Evolutionary conservation across 768 basidiomycete species (phyloP).

Genomic region (Mycena indigotica): DNA sequence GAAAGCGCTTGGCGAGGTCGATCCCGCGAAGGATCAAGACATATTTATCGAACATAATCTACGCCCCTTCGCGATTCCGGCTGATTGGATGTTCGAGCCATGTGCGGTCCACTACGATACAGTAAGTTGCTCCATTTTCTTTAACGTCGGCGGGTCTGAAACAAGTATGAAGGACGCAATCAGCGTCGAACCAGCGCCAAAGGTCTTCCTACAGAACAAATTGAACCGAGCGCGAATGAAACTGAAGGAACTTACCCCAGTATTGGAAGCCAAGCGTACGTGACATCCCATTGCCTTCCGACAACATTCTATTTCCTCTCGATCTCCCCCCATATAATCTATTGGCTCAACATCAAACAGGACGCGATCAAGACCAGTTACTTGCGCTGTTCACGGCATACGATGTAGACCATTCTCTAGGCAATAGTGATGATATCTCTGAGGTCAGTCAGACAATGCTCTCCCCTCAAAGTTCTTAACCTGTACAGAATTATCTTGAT

Average conservation of each 20-base stretch:
- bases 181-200: conserved; percentile 68
- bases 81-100: conserved; percentile 76
- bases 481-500: conserved; percentile 62
- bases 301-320: background rate
- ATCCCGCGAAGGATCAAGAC: conserved; percentile 63
- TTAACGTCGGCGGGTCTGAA: background rate
- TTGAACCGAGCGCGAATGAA: conserved; percentile 61
- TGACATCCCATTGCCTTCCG: background rate
- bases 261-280: conserved; percentile 66
- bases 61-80: conserved; percentile 62
- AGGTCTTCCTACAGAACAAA: conserved; percentile 81
- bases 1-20: conserved; percentile 50
- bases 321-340: background rate
- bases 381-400: conserved; percentile 49
- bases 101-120: conserved; percentile 76
- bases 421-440: conserved; percentile 58
- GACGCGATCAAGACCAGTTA: conserved; percentile 56
- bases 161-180: conserved; percentile 53
- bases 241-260: conserved; percentile 60
- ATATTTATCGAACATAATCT: conserved; percentile 75
- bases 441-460: conserved; percentile 45
- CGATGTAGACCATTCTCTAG: conserved; percentile 50
- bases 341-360: conserved; percentile 33
- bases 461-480: conserved; percentile 24
- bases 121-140: conserved; percentile 39